phyloP scores from a whole-genome alignment of 805 yeast species.

The Spathaspora arborariae region DNA sequence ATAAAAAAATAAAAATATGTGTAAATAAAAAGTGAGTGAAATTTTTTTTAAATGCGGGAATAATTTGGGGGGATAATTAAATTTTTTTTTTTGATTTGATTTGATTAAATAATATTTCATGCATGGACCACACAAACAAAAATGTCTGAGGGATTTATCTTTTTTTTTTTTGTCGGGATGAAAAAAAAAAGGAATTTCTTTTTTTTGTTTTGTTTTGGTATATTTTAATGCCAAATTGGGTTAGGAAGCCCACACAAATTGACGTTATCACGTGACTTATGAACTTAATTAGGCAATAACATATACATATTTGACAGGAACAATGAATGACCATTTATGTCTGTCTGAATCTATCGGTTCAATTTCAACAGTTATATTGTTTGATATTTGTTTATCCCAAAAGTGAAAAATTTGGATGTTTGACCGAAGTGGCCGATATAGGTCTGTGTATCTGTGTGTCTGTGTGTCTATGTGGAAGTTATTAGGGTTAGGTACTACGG shows the following conservation, averaged over 20 bases:
- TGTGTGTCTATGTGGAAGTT: background rate
- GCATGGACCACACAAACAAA: constrained; percentile 1
- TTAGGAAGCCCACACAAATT: background rate
- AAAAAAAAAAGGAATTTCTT: background rate
- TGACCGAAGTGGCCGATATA: background rate
- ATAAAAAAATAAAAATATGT: background rate
- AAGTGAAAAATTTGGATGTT: background rate
- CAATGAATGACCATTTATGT: background rate
- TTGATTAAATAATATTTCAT: background rate
- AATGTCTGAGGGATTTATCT: constrained; percentile 3
- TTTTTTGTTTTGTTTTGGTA: constrained; percentile 1
- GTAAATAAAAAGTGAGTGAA: background rate
- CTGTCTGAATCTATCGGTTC: constrained; percentile 1
- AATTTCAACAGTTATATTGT: background rate
- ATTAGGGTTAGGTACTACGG: background rate
- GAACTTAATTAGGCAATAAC: background rate
- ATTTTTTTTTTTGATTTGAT: background rate
- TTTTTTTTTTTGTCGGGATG: background rate
- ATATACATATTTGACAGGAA: background rate
- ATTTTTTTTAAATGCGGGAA: constrained; percentile 1
- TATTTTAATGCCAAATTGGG: background rate
- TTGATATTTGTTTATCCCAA: background rate
- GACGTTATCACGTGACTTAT: background rate
- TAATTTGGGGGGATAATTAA: background rate
- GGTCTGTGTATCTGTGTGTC: background rate